phyloP scores from a whole-genome alignment of 2,329 filamentous ascomycete species.

The Pyricularia grisea region DNA sequence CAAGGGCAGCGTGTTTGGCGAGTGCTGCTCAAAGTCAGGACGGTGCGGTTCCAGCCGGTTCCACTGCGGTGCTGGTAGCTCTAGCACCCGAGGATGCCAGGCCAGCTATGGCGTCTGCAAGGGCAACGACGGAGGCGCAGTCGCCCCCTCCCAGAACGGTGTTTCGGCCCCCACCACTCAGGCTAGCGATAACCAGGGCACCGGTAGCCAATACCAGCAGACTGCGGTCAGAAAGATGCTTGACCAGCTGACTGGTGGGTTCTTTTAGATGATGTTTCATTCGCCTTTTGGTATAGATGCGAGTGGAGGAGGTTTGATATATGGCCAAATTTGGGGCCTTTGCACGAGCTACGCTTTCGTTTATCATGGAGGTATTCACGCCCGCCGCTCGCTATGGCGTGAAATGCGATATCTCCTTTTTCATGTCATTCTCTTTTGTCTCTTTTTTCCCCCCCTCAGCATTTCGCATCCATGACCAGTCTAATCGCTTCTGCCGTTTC shows the following conservation, averaged over 20 bases:
- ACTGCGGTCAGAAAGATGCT: conserved; percentile 9
- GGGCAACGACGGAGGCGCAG: conserved; percentile 5
- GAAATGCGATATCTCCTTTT: not conserved
- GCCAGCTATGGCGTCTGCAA: conserved; percentile 3
- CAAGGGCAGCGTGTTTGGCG: conserved; percentile 27
- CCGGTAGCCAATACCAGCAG: conserved; percentile 11
- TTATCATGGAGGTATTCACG: not conserved
- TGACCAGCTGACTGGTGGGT: not conserved
- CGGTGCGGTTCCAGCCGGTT: conserved; percentile 26
- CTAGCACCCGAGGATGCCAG: conserved; percentile 21
- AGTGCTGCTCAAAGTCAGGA: conserved; percentile 31
- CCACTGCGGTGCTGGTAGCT: conserved; percentile 19
- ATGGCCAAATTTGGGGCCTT: not conserved
- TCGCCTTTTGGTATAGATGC: not conserved
- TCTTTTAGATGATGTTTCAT: not conserved
- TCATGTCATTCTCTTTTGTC: not conserved
- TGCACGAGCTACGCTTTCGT: not conserved
- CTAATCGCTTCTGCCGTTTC: not conserved
- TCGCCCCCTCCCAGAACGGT: not conserved
- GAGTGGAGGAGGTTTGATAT: not conserved
- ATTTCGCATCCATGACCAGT: not conserved
- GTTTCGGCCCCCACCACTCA: not conserved
- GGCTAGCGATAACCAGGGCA: not conserved
- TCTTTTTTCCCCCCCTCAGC: not conserved
- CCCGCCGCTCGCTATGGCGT: not conserved